A percentile compares a stretch with the other conserved stretches of the same genome.
Conservation (phyloP, 2,329 filamentous ascomycete species). For the Penicillium sp. region DNA sequence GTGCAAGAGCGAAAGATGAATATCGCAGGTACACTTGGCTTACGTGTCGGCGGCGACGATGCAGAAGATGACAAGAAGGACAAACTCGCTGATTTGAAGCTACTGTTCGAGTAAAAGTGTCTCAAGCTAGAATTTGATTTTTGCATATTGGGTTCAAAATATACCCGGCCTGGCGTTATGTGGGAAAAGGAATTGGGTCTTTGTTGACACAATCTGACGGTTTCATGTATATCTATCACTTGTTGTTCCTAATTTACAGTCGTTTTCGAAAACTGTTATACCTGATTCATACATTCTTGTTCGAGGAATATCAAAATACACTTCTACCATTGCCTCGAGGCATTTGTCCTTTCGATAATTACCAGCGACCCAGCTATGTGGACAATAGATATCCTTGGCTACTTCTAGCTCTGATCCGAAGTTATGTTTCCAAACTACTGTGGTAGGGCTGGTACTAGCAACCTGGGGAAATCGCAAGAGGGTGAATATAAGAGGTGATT, state of each 20-base stretch:
- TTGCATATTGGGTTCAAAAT: slow-evolving; percentile 54
- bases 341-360: too few species aligned
- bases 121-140: slow-evolving; percentile 31
- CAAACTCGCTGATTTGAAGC: slow-evolving; percentile 90
- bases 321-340: too few species aligned
- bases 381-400: too few species aligned
- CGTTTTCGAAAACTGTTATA: too few species aligned
- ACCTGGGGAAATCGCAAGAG: too few species aligned
- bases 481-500: too few species aligned
- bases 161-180: not conserved
- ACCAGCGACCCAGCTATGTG: too few species aligned
- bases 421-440: too few species aligned
- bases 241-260: not conserved
- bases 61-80: slow-evolving; percentile 89
- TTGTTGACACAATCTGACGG: not conserved
- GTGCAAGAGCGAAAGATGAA: slow-evolving; percentile 88
- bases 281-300: not conserved
- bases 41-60: slow-evolving; percentile 92
- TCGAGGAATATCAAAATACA: too few species aligned
- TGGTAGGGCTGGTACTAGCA: too few species aligned
- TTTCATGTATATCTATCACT: not conserved
- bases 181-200: not conserved
- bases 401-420: too few species aligned
- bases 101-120: slow-evolving; percentile 65
- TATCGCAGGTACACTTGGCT: slow-evolving; percentile 89